Conservation (phyloP, 2,329 filamentous ascomycete species). For the Drechslerella stenobrocha region DNA sequence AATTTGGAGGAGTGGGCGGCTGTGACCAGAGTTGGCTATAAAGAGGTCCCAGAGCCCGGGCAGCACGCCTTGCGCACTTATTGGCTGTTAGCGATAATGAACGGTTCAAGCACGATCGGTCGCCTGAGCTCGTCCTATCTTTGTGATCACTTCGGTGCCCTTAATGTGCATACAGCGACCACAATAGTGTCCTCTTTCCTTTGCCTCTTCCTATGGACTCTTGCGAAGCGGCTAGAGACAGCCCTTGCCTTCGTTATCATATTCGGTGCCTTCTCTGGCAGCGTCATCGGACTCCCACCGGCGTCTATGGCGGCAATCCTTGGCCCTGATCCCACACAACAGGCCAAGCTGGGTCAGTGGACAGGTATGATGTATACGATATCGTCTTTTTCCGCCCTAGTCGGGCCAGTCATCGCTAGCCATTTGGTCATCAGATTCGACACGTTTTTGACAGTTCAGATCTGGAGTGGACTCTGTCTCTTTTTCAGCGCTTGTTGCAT, state of each 20-base stretch:
- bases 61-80: conserved; percentile 28
- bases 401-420: conserved; percentile 29
- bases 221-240: conserved; percentile 16
- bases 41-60: conserved; percentile 20
- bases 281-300: conserved; percentile 41
- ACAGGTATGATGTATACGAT: conserved; percentile 47
- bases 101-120: conserved; percentile 44
- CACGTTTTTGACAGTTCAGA: conserved; percentile 25
- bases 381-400: conserved; percentile 35
- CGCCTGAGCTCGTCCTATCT: conserved; percentile 42
- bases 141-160: conserved; percentile 38
- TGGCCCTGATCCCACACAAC: conserved; percentile 20
- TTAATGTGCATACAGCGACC: conserved; percentile 30
- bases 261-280: conserved; percentile 42
- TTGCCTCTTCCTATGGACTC: conserved; percentile 39
- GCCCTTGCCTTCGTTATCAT: conserved; percentile 34
- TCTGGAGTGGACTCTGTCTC: conserved; percentile 35
- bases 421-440: conserved; percentile 34
- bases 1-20: conserved; percentile 41
- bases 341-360: conserved; percentile 40
- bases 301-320: conserved; percentile 40
- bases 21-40: conserved; percentile 26
- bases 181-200: conserved; percentile 37
- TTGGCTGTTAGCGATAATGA: conserved; percentile 38
- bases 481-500: conserved; percentile 37